Evolutionary conservation across 306 rosid species (phyloP).

Genomic region (Phaseolus lunatus): DNA sequence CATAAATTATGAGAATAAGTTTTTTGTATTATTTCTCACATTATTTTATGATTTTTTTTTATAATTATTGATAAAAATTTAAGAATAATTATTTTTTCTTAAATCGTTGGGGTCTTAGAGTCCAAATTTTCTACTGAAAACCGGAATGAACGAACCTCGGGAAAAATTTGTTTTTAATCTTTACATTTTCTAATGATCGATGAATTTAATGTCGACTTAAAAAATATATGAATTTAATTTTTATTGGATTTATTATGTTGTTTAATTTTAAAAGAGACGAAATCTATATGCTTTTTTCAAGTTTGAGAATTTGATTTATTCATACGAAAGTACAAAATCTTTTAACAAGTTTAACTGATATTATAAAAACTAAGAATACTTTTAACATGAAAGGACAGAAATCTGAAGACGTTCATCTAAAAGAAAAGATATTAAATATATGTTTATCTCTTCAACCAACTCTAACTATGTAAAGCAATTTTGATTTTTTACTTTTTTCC

Average conservation of each 20-base stretch:
- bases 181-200: not conserved
- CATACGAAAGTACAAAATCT: not conserved
- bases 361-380: not conserved
- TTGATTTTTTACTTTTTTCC: not conserved
- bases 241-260: no score
- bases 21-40: not conserved
- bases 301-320: not conserved
- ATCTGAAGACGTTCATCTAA: not conserved
- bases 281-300: no score
- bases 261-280: no score
- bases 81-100: not conserved
- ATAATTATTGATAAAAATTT: not conserved
- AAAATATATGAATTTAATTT: not conserved
- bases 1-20: not conserved
- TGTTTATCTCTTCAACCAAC: not conserved
- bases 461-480: not conserved
- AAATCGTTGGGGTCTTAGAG: not conserved
- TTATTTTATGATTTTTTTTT: not conserved
- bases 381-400: not conserved
- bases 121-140: not conserved
- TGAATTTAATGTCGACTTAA: not conserved
- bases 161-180: not conserved
- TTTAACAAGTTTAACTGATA: not conserved
- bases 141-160: not conserved
- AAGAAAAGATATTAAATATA: not conserved